phyloP scores from a whole-genome alignment of 495 filamentous ascomycete species.

The Daldinia loculata region DNA sequence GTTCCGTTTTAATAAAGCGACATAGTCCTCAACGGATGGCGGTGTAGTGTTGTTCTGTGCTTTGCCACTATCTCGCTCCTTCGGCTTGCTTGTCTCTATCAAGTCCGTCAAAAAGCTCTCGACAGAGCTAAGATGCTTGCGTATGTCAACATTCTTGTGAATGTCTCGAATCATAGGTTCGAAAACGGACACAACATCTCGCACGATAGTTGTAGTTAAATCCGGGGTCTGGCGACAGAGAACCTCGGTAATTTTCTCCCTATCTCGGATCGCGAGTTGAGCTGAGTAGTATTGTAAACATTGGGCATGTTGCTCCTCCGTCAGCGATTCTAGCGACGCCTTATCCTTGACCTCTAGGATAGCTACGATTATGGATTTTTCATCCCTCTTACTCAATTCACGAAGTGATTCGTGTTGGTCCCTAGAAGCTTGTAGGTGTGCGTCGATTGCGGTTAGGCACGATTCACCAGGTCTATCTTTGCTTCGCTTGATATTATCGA shows the following conservation, averaged over 20 bases:
- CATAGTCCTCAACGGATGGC: slow-evolving; percentile 69
- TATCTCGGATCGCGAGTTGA: slow-evolving; percentile 66
- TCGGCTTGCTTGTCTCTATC: slow-evolving; percentile 56
- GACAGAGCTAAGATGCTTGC: slow-evolving; percentile 62
- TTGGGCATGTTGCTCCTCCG: slow-evolving; percentile 60
- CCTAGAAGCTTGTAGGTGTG: slow-evolving; percentile 55
- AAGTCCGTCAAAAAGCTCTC: slow-evolving; percentile 69
- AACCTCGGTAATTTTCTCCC: slow-evolving; percentile 64
- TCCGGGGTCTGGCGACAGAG: slow-evolving; percentile 68
- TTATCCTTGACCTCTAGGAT: slow-evolving; percentile 54
- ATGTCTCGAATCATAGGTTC: slow-evolving; percentile 71
- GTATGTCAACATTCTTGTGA: slow-evolving; percentile 71
- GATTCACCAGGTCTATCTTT: slow-evolving; percentile 58
- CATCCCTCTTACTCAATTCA: slow-evolving; percentile 46
- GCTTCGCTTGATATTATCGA: slow-evolving; percentile 61
- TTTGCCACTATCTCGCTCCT: slow-evolving; percentile 29
- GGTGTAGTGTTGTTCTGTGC: slow-evolving; percentile 12
- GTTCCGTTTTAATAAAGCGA: slow-evolving; percentile 64
- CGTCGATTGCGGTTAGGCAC: slow-evolving; percentile 59
- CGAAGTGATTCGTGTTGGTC: slow-evolving; percentile 60
- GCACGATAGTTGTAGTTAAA: slow-evolving; percentile 64
- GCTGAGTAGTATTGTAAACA: slow-evolving; percentile 68
- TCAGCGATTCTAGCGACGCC: slow-evolving; percentile 47
- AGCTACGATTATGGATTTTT: slow-evolving; percentile 60
- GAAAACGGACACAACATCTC: slow-evolving; percentile 64